A percentile compares a stretch with the other conserved stretches of the same genome.
Evolutionary conservation across 805 yeast genomes (phyloP).

Genomic region (Peterozyma xylosa): DNA sequence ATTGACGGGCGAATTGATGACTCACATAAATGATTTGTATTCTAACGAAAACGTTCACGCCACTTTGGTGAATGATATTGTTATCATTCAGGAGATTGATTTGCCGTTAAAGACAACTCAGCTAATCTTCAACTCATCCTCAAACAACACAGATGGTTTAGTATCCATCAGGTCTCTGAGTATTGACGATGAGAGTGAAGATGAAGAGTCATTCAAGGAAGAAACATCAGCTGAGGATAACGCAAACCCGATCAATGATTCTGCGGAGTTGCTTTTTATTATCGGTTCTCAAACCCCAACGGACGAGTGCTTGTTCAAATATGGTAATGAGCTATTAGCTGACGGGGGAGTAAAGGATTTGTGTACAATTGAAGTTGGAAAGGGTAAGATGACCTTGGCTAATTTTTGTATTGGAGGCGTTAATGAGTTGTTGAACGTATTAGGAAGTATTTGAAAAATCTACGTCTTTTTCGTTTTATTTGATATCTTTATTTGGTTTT

Average conservation of each 20-base stretch:
- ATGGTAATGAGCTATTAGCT: conserved; percentile 34
- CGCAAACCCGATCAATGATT: conserved; percentile 3
- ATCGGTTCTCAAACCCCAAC: conserved; percentile 63
- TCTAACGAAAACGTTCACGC: conserved; percentile 68
- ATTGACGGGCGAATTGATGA: conserved; percentile 76
- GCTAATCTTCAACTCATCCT: conserved; percentile 36
- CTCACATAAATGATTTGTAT: conserved; percentile 75
- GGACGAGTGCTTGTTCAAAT: conserved; percentile 62
- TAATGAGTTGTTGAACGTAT: conserved; percentile 55
- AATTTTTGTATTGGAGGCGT: conserved; percentile 59
- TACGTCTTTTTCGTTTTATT: neutral
- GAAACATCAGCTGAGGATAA: conserved; percentile 5
- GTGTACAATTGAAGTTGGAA: conserved; percentile 56
- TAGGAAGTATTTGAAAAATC: conserved; percentile 14
- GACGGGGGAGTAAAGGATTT: conserved; percentile 33
- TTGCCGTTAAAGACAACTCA: conserved; percentile 49
- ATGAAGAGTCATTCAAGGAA: conserved; percentile 12
- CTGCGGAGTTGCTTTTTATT: conserved; percentile 18
- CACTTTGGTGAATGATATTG: conserved; percentile 56
- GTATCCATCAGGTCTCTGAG: conserved; percentile 16
- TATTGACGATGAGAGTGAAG: neutral
- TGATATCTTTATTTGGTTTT: neutral
- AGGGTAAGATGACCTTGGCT: conserved; percentile 47
- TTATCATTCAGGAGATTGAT: conserved; percentile 64
- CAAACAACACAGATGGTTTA: conserved; percentile 13